Evolutionary conservation across 345 rosid genomes (phyloP).

Genomic region (Arabis alpina): DNA sequence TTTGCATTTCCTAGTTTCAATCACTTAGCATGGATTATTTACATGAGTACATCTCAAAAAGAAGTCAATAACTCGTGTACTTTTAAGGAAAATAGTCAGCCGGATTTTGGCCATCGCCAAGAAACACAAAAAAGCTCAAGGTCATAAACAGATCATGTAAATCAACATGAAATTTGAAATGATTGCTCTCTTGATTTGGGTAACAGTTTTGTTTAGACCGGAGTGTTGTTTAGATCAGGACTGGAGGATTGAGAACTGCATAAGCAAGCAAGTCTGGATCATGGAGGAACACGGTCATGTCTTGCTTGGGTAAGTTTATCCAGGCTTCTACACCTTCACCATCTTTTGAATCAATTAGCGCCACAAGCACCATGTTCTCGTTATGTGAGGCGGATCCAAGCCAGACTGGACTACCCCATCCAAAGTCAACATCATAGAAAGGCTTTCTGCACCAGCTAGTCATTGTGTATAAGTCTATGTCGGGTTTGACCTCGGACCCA

Average conservation of each 20-base stretch:
- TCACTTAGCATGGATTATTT: no score
- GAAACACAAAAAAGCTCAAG: no score
- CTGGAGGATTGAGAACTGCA: conserved; percentile 46
- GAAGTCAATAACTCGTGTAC: no score
- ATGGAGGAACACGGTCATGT: conserved; percentile 43
- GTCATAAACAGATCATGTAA: no score
- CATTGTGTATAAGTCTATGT: conserved; percentile 32
- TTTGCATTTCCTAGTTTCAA: no score
- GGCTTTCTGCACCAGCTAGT: conserved; percentile 49
- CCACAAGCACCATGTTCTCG: background rate
- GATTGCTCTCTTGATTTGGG: no score
- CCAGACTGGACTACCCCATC: conserved; percentile 56
- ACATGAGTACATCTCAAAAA: no score
- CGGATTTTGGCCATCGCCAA: no score
- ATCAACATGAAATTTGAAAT: no score
- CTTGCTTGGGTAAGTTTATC: conserved; percentile 46
- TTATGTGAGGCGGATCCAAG: background rate
- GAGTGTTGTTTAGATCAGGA: background rate
- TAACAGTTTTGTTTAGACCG: no score
- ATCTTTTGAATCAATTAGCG: conserved; percentile 36
- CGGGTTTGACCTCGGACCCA: background rate
- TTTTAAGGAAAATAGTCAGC: no score
- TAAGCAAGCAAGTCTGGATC: conserved; percentile 47
- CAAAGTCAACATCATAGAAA: conserved; percentile 47
- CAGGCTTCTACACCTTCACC: conserved; percentile 56